Percentiles rank a stretch among this genome's conserved stretches.
Conservation (phyloP, 2,329 filamentous ascomycete genomes). For the Clarireedia paspali region DNA sequence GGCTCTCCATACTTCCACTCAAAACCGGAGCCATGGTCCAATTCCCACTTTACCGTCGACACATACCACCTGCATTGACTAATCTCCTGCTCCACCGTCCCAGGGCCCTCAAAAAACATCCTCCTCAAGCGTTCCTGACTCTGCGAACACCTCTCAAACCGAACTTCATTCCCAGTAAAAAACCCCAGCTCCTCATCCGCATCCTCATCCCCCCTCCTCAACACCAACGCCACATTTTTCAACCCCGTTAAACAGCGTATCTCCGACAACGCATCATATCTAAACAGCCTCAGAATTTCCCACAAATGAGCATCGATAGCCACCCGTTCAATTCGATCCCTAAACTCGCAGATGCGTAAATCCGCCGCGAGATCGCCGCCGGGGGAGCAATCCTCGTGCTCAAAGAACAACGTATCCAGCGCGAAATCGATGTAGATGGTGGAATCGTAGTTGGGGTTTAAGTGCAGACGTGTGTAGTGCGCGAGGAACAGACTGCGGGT, state of each 20-base stretch:
- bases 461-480: constrained; percentile 4
- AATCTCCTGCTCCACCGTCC: constrained; percentile 3
- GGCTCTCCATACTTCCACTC: not conserved
- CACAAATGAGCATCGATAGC: constrained; percentile 12
- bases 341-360: constrained; percentile 1
- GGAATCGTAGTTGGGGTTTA: constrained; percentile 8
- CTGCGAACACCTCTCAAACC: not conserved
- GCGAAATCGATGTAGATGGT: constrained; percentile 13
- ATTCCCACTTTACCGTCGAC: constrained; percentile 6
- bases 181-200: not conserved
- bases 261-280: constrained; percentile 8
- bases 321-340: constrained; percentile 7
- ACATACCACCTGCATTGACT: constrained; percentile 9
- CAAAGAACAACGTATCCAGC: constrained; percentile 12
- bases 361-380: constrained; percentile 9
- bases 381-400: constrained; percentile 13
- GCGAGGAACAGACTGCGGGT: constrained; percentile 10
- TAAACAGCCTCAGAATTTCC: constrained; percentile 12
- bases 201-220: constrained; percentile 1
- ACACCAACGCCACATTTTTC: constrained; percentile 7
- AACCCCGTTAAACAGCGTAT: constrained; percentile 6
- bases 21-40: not conserved
- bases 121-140: not conserved
- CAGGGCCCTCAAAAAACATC: not conserved
- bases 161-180: not conserved